Evolutionary conservation across 495 filamentous ascomycete genomes (phyloP).

Genomic region (Penicillium salamii): DNA sequence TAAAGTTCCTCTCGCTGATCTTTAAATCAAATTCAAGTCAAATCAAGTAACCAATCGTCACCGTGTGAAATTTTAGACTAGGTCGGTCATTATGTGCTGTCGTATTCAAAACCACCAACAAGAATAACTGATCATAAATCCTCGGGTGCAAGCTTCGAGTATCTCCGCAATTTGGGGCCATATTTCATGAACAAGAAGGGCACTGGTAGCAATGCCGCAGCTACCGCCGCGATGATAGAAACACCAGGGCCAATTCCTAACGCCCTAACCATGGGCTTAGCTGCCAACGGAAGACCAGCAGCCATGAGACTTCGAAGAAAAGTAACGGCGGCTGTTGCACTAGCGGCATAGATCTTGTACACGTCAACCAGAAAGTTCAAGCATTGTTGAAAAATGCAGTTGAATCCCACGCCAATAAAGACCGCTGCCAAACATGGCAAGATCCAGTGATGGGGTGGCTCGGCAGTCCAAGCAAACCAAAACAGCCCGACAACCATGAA

Average conservation of each 20-base stretch:
- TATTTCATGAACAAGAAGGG: constrained; percentile 38
- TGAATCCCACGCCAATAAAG: constrained; percentile 33
- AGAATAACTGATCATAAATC: background rate
- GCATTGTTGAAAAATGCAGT: constrained; percentile 36
- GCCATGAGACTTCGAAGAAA: constrained; percentile 37
- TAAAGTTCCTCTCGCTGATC: no score
- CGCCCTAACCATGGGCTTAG: constrained; percentile 30
- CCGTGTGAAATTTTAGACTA: no score
- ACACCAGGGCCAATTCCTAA: constrained; percentile 33
- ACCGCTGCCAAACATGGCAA: constrained; percentile 20
- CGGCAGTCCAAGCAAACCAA: constrained; percentile 43
- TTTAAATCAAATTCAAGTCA: no score
- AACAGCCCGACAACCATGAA: constrained; percentile 46
- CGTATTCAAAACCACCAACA: background rate
- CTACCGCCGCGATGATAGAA: constrained; percentile 33
- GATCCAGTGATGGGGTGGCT: constrained; percentile 23
- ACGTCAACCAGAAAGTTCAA: constrained; percentile 41
- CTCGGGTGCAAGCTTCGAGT: constrained; percentile 24
- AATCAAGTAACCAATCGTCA: no score
- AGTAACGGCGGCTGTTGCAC: constrained; percentile 34
- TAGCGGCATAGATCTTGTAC: constrained; percentile 32
- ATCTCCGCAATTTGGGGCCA: constrained; percentile 23
- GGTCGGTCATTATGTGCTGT: no score
- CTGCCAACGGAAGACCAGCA: constrained; percentile 31
- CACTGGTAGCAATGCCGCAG: constrained; percentile 27